A percentile compares a stretch with the other conserved stretches of the same genome.
These are phyloP conservation scores for Citrullus mucosospermus DNA, from an alignment of 306 rosid genomes.

Conservation along the genomic window DNA sequence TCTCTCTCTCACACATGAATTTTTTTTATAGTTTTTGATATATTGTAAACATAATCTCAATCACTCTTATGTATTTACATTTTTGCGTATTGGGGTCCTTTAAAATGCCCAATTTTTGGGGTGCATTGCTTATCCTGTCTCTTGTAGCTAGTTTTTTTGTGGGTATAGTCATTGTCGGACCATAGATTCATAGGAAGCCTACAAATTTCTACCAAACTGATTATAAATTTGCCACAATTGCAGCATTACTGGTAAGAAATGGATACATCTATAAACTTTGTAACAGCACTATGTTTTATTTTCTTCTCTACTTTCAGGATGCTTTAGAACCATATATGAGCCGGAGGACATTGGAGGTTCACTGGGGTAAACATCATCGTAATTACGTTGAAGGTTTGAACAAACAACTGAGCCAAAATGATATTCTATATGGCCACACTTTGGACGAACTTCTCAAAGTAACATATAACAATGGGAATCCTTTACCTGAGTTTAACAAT, in stretches of 20 bases:
- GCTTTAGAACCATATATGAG: slow-evolving; percentile 94
- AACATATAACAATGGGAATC: slow-evolving; percentile 86
- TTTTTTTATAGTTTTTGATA: neutral
- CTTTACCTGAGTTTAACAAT: slow-evolving; percentile 78
- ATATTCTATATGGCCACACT: slow-evolving; percentile 64
- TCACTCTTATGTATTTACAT: neutral
- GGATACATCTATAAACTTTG: neutral
- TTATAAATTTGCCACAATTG: neutral
- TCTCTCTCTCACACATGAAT: neutral
- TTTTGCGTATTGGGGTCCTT: neutral
- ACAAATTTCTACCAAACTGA: neutral
- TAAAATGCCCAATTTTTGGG: neutral
- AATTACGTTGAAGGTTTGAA: slow-evolving; percentile 62
- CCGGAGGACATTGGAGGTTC: slow-evolving; percentile 54
- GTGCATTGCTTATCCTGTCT: neutral
- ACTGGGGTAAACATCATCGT: slow-evolving; percentile 81
- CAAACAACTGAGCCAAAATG: slow-evolving; percentile 68
- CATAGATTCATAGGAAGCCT: neutral
- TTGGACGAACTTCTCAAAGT: slow-evolving; percentile 83
- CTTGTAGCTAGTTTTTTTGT: neutral
- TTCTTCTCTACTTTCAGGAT: slow-evolving; percentile 40
- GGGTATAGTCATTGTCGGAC: neutral
- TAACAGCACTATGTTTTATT: neutral
- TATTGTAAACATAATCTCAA: too few species aligned
- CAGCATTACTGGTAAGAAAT: neutral